These are phyloP conservation scores for Anastatica hierochuntica DNA, from an alignment of 345 rosid species.

Conservation along the genomic window DNA sequence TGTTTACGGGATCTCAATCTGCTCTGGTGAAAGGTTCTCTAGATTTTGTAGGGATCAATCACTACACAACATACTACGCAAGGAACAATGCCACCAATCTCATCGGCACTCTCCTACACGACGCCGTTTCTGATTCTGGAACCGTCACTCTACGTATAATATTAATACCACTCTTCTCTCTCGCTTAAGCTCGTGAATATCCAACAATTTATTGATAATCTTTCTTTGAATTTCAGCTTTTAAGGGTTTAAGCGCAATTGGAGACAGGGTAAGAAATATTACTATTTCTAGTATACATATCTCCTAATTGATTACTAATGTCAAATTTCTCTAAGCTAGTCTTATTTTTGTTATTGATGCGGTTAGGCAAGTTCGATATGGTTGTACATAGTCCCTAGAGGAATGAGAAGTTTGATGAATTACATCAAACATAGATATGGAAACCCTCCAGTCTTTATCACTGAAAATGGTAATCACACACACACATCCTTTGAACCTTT, in stretches of 20 bases:
- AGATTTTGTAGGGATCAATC: slow-evolving; percentile 92
- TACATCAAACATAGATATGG: slow-evolving; percentile 42
- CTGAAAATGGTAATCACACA: slow-evolving; percentile 41
- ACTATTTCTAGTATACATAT: background rate
- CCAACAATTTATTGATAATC: background rate
- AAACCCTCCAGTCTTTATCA: slow-evolving; percentile 37
- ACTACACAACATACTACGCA: slow-evolving; percentile 82
- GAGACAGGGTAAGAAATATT: slow-evolving; percentile 50
- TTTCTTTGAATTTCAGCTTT: slow-evolving; percentile 45
- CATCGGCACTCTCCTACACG: slow-evolving; percentile 41
- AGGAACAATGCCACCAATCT: slow-evolving; percentile 24
- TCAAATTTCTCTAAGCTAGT: background rate
- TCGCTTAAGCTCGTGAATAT: background rate
- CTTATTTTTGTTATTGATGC: background rate
- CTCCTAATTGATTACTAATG: background rate
- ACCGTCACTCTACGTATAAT: slow-evolving; percentile 57
- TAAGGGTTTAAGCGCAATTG: slow-evolving; percentile 41
- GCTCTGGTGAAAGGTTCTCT: slow-evolving; percentile 63
- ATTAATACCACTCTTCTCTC: background rate
- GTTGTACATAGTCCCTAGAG: slow-evolving; percentile 51
- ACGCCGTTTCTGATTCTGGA: slow-evolving; percentile 73
- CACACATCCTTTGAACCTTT: background rate
- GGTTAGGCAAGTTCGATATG: slow-evolving; percentile 49
- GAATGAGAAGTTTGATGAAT: slow-evolving; percentile 54
- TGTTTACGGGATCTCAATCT: slow-evolving; percentile 46